Evolutionary conservation across 352 stramenopile species (phyloP), one percentile per base, ranked within the genome.

Genomic region (Phytophthora europaea): DNA sequence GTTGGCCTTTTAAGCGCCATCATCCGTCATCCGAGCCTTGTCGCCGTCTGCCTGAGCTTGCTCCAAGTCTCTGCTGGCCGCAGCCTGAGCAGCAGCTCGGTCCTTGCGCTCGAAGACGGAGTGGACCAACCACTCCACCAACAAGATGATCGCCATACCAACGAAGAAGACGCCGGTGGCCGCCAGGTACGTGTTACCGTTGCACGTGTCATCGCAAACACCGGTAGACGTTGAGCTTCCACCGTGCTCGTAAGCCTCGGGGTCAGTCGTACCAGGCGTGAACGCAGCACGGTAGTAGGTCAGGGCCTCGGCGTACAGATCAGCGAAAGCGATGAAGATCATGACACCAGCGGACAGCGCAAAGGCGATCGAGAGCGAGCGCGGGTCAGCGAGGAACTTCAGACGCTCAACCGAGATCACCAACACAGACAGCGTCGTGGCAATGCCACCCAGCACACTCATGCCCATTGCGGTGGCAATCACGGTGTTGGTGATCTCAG

Each of bases 321-420:
- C 84, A 1, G 85, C 82, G 13, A 93, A 72, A 54, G 79, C 80
- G 50, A 93, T 93, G 73, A 91, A 93, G 34, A 91, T 67, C 86
- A 93, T 93, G 52, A 93, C 86, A 70, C 86, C 86, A 3, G 86
- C 82, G n/a, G 86, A 90, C 20, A 93, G 61, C 20, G 86, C 78
- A 51, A 93, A 92, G 22, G 86, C 79, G 22, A 91, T 74, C 23
- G 84, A 84, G n/a, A 93, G 71, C 22, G 84, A 76, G n/a, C 65
- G 66, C 62, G 83, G 81, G 50, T 80, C 87, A 75, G 84, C 82
- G 36, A 93, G 52, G 74, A 92, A 91, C 48, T 89, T 83, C 18
- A 92, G 66, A 12, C 80, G 67, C 48, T 79, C 56, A 28, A 89
- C 75, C 9, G 83, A 90, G 52, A 92, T 85, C 8, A 91, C 83